phyloP scores from a whole-genome alignment of 176 grass and related monocot genomes.

The Oryza coarctata region DNA sequence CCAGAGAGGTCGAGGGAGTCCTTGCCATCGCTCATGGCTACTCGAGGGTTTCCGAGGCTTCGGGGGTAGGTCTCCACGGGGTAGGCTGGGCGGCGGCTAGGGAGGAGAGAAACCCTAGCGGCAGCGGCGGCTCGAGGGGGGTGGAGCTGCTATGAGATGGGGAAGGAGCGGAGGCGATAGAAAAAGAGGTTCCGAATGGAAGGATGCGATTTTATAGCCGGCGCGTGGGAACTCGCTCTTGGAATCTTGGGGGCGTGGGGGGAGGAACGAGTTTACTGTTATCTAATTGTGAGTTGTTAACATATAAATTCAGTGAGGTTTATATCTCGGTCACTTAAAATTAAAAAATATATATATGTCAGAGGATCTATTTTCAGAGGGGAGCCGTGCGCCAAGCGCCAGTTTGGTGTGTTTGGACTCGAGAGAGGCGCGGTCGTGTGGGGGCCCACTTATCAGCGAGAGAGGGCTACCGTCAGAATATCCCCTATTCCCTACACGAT shows the following conservation, averaged over 20 bases:
- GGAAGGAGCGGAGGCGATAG: constrained; percentile 19
- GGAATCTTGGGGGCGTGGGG: too few relatives aligned
- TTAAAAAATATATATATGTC: too few relatives aligned
- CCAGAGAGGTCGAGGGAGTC: constrained; percentile 64
- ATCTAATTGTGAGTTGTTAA: too few relatives aligned
- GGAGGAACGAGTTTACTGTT: too few relatives aligned
- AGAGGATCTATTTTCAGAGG: too few relatives aligned
- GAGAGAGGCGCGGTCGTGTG: constrained; percentile 23
- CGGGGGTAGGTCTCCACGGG: not conserved
- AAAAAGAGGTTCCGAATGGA: constrained; percentile 9
- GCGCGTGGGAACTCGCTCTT: constrained; percentile 26
- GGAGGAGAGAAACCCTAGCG: constrained; percentile 67
- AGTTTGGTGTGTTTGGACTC: constrained; percentile 28
- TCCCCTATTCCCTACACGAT: not conserved
- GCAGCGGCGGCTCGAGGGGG: constrained; percentile 25
- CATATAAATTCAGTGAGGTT: too few relatives aligned
- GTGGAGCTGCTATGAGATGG: not conserved
- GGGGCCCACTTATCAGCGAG: constrained; percentile 13
- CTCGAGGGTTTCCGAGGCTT: not conserved
- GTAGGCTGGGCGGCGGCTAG: constrained; percentile 18
- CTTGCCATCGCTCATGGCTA: constrained; percentile 71
- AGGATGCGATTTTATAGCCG: constrained; percentile 40
- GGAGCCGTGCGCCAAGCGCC: too few relatives aligned
- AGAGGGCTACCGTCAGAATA: not conserved
- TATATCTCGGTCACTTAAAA: too few relatives aligned